A percentile compares a stretch with the other conserved stretches of the same genome.
Evolutionary conservation across 78 protist species (phyloP).

Genomic region (Thecamonas trahens): DNA sequence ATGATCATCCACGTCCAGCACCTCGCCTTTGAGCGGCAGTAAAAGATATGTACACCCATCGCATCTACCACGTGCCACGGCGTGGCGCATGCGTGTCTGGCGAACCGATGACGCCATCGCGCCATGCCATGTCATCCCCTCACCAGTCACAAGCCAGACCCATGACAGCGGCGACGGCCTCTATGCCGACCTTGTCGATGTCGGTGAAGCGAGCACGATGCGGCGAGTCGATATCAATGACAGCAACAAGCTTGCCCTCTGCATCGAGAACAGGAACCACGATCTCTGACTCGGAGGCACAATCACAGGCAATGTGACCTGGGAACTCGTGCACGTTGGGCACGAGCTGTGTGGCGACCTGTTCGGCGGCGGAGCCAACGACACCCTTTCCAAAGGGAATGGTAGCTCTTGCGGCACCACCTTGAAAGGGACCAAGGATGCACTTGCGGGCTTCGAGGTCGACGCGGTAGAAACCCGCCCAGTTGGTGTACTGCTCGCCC

Average conservation of each 20-base stretch:
- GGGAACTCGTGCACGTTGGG: conserved; percentile 40
- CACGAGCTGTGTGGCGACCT: background rate
- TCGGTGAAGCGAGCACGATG: background rate
- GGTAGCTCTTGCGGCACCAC: conserved; percentile 15
- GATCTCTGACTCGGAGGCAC: conserved; percentile 11
- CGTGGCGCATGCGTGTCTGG: too few relatives aligned
- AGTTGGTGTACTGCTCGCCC: conserved; percentile 9
- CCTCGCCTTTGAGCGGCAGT: too few relatives aligned
- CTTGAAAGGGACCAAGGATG: conserved; percentile 45
- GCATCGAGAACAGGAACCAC: conserved; percentile 9
- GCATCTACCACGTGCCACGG: too few relatives aligned
- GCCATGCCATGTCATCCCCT: too few relatives aligned
- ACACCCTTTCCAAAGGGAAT: conserved; percentile 35
- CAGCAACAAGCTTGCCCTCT: background rate
- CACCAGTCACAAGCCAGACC: too few relatives aligned
- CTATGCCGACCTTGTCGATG: background rate
- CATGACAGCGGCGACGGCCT: background rate
- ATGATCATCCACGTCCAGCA: too few relatives aligned
- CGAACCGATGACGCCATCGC: too few relatives aligned
- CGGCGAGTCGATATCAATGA: background rate
- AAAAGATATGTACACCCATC: too few relatives aligned
- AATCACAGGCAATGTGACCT: conserved; percentile 51
- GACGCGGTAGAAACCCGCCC: conserved; percentile 34
- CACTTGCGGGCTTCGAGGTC: background rate
- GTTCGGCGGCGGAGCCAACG: conserved; percentile 11